These are phyloP conservation scores for Lipomyces starkeyi DNA, from an alignment of 805 yeast genomes.

Conservation along the genomic window DNA sequence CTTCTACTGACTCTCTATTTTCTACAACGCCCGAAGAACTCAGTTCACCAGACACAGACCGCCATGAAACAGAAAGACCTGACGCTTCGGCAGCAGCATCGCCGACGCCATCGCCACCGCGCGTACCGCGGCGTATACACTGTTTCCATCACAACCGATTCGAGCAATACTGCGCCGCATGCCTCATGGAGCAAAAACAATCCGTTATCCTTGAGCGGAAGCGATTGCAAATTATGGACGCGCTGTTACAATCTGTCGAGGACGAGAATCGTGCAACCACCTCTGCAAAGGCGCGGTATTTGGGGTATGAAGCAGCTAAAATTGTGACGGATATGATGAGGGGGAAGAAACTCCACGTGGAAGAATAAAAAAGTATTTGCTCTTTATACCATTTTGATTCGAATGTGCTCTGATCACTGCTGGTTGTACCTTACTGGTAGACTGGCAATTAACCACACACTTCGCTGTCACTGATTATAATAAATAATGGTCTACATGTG, in stretches of 20 bases:
- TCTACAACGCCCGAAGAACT: not conserved
- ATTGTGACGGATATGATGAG: not conserved
- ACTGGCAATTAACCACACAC: not conserved
- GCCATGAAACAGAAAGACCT: not conserved
- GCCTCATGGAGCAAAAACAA: conserved; percentile 1
- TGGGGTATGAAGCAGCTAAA: not conserved
- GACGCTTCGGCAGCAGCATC: not conserved
- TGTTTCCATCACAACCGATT: not conserved
- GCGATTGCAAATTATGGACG: conserved; percentile 2
- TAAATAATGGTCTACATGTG: not conserved
- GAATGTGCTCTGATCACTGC: not conserved
- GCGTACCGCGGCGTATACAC: not conserved
- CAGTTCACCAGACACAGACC: conserved; percentile 2
- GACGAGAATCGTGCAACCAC: not conserved
- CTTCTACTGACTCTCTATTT: conserved; percentile 1
- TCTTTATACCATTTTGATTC: not conserved
- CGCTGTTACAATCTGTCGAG: conserved; percentile 3
- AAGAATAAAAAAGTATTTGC: not conserved
- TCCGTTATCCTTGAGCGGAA: conserved; percentile 1
- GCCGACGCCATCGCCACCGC: conserved; percentile 3
- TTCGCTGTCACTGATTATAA: not conserved
- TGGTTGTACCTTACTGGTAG: not conserved
- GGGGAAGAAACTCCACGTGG: not conserved
- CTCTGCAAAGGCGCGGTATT: conserved; percentile 3
- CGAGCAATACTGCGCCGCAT: not conserved